Evolutionary conservation across 352 stramenopile genomes (phyloP).

Genomic region (Globisporangium cystogenes): DNA sequence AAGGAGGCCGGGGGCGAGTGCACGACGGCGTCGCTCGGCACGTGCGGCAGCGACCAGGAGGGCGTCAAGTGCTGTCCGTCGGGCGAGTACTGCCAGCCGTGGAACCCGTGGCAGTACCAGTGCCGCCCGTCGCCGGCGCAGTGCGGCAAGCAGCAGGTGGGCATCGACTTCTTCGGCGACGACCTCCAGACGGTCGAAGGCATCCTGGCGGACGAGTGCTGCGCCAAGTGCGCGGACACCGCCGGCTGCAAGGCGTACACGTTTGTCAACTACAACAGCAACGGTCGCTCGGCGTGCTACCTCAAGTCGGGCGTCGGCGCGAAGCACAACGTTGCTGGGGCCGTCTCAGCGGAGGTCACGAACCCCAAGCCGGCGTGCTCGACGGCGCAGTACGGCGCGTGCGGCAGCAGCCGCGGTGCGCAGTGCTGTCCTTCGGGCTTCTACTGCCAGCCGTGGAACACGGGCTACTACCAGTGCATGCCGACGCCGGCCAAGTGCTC

Average conservation of each 20-base stretch:
- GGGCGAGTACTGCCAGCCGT: constrained; percentile 42
- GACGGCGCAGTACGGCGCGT: neutral
- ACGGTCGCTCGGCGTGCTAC: constrained; percentile 13
- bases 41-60: constrained; percentile 4
- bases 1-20: constrained; percentile 11
- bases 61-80: constrained; percentile 37
- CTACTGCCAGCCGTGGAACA: constrained; percentile 48
- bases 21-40: constrained; percentile 10
- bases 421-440: constrained; percentile 31
- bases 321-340: neutral
- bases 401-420: constrained; percentile 1
- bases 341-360: constrained; percentile 3
- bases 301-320: constrained; percentile 5
- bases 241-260: constrained; percentile 29
- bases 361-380: constrained; percentile 4
- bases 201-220: constrained; percentile 20
- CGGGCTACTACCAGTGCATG: constrained; percentile 38
- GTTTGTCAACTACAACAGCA: constrained; percentile 25
- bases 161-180: constrained; percentile 39
- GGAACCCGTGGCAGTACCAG: constrained; percentile 38
- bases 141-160: constrained; percentile 28
- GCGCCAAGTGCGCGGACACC: constrained; percentile 20
- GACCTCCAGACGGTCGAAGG: constrained; percentile 26
- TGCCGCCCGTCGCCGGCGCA: constrained; percentile 24
- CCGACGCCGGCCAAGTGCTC: constrained; percentile 20